Evolutionary conservation across 2,329 filamentous ascomycete species (phyloP).

Genomic region (Reticulascus tulasneorum): DNA sequence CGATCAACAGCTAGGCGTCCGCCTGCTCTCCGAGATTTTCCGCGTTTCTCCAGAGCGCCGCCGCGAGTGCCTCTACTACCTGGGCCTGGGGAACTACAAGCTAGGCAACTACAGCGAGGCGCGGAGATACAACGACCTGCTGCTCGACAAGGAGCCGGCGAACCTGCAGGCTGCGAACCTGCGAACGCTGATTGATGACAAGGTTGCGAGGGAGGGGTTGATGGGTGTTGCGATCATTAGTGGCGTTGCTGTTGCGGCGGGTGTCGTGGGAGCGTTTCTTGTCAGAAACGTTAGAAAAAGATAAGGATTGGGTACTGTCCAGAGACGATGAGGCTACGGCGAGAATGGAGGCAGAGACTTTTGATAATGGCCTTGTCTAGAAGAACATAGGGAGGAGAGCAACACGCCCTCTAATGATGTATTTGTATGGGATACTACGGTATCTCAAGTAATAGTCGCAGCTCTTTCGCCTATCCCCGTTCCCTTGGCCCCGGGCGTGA

Average conservation of each 20-base stretch:
- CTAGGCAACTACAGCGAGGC: conserved; percentile 96
- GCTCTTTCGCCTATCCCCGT: too few relatives aligned
- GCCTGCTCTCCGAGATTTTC: conserved; percentile 94
- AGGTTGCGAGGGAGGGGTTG: conserved; percentile 89
- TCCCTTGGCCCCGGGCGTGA: too few relatives aligned
- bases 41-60: conserved; percentile 86
- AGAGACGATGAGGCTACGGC: too few relatives aligned
- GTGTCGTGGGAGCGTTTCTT: conserved; percentile 85
- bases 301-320: too few relatives aligned
- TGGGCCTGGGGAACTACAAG: conserved; percentile 96
- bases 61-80: conserved; percentile 96
- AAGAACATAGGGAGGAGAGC: too few relatives aligned
- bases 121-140: conserved; percentile 86
- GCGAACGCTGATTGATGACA: conserved; percentile 86
- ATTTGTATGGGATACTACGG: too few relatives aligned
- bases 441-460: too few relatives aligned
- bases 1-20: conserved; percentile 93
- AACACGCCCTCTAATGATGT: too few relatives aligned
- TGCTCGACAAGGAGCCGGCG: conserved; percentile 84
- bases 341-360: too few relatives aligned
- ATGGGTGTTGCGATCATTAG: conserved; percentile 94
- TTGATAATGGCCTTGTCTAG: too few relatives aligned
- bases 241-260: conserved; percentile 85
- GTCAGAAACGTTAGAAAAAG: conserved; percentile 69
- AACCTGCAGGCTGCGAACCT: conserved; percentile 90